Evolutionary conservation across 495 filamentous ascomycete genomes (phyloP), one percentile per base, ranked within the genome.

Genomic region (Lepraria neglecta): DNA sequence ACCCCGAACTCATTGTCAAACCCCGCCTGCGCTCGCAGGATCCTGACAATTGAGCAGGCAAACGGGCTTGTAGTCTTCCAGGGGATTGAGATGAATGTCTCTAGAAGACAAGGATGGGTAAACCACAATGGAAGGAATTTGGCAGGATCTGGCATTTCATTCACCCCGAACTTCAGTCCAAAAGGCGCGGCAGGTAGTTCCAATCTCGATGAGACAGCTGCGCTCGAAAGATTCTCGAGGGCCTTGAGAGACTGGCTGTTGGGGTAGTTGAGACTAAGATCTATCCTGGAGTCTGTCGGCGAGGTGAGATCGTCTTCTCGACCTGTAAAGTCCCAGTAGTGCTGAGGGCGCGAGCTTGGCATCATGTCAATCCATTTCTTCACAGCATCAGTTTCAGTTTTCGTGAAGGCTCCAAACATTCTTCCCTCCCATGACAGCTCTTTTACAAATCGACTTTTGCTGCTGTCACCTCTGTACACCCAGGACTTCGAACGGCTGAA

Each of bases 361-460:
- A 73, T 56, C 19, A 64, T 56, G 56, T 74, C 62, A 60, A 80
- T 78, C 78, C 76, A 80, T 11, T 40, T 54, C 60, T 60, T 63
- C 33, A 78, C 42, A 12, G 64, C 65, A 6, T 67, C 68, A 46
- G 77, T 67, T 58, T 80, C 78, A 28, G 62, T 63, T 14, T 71
- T 61, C 15, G 77, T 79, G 64, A 80, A 79, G 12, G 76, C 67
- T 0, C 78, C 77, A 64, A 77, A 80, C 77, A 78, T 79, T 42
- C 69, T 72, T 14, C 75, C 78, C 30, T 69, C 71, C 78, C 75
- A 78, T 11, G 51, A 53, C 35, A 78, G 46, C 63, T 75, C 77
- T 21, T 66, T 65, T 15, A 76, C 61, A 28, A 79, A 58, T 56
- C 63, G 68, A 14, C 38, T 42, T 42, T 14, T 14, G 6, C 14